Base-by-base conservation (phyloP, 139 green algal genomes). In the Gonium pectorale region DNA sequence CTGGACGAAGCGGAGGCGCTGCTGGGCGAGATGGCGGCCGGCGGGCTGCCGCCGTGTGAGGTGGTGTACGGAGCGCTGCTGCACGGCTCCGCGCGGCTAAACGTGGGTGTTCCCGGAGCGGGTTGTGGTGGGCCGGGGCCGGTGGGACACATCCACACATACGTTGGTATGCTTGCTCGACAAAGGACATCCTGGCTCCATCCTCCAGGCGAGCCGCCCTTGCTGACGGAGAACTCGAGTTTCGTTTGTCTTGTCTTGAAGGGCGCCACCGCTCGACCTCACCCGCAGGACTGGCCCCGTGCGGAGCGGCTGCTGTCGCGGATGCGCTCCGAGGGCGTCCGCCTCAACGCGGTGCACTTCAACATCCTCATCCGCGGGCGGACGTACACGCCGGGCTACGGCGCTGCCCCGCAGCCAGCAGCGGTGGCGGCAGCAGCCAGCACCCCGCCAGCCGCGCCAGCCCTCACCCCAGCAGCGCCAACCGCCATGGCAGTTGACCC, bases 1-100 rank as follows among this genome's bases (percentile, higher is more conserved):
- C 26, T 87, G 66, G 40, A 51, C 22, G 79, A 71, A 22, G 87
- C 78, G 38, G 52, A 72, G 49, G 71, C 29, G 31, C 33, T 93
- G 66, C 68, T 90, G 52, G 43, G 27, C n/a, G 84, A 89, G 64
- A 92, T 93, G 90, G 26, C 24, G 13, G 78, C 41, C 0, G 52
- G 38, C 2, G 90, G 90, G 1, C 2, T 90, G n/a, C n/a, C 15
- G 33, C 82, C 83, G 3, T 84, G 41, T 9, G 33, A 26, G 37
- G 60, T 80, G 3, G 81, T 82, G 33, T 86, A 87, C 64, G 81
- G 69, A 9, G 81, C 63, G 33, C 2, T 86, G 6, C 26, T 90
- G 24, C 54, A 88, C 38, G 89, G 56, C 35, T 83, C 35, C 31
- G 51, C 68, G 11, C 67, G 59, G 40, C 15, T 49, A 6, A 59